Evolutionary conservation across 371 early-diverging fungal species (phyloP).

Genomic region (Apophysomyces ossiformis): DNA sequence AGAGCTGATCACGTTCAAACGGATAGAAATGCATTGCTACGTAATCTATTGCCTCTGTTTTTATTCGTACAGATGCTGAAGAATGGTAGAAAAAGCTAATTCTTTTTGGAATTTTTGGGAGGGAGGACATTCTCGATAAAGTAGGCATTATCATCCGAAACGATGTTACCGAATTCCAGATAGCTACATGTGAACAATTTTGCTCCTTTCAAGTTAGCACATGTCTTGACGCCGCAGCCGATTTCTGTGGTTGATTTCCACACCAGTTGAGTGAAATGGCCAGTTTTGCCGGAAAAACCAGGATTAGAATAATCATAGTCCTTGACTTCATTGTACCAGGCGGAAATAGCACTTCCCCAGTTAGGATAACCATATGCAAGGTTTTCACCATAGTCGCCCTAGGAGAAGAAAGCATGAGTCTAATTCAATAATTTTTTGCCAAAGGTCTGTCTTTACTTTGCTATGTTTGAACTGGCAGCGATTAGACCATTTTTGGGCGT

Average conservation of each 20-base stretch:
- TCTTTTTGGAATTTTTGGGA: conserved; percentile 15
- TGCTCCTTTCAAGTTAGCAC: conserved; percentile 33
- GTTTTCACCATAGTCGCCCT: conserved; percentile 49
- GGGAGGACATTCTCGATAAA: conserved; percentile 50
- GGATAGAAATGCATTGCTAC: no score
- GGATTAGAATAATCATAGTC: conserved; percentile 46
- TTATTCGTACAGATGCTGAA: not conserved
- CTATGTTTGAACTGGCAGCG: conserved; percentile 49
- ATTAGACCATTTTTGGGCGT: conserved; percentile 55
- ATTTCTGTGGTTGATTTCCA: conserved; percentile 55
- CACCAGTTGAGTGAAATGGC: conserved; percentile 60
- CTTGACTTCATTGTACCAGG: conserved; percentile 54
- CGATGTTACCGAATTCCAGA: conserved; percentile 49
- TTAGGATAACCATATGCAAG: conserved; percentile 46
- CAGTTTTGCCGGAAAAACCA: conserved; percentile 39
- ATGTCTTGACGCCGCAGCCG: conserved; percentile 56
- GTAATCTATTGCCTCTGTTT: no score
- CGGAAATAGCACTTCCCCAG: conserved; percentile 31
- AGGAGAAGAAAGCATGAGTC: not conserved
- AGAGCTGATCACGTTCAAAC: no score
- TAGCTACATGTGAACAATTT: conserved; percentile 56
- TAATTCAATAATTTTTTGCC: not conserved
- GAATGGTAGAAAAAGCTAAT: not conserved
- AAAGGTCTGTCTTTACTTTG: conserved; percentile 14
- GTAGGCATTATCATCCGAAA: conserved; percentile 24